Percentiles rank a stretch among this genome's conserved stretches.
Evolutionary conservation across 371 early-diverging fungal species (phyloP).

Genomic region (Mucor saturninus): DNA sequence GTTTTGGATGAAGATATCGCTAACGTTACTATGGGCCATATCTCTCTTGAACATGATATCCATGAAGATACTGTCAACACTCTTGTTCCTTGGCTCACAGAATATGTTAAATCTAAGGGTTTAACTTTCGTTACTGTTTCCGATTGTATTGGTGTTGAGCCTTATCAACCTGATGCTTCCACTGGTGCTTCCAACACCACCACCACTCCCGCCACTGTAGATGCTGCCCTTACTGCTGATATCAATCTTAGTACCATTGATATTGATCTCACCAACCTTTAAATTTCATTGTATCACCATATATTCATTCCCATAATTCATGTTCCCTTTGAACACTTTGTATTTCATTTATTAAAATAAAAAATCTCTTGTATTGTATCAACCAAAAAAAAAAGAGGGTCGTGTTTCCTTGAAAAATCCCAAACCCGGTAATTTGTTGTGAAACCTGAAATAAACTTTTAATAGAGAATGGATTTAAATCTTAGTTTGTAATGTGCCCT

Average conservation of each 20-base stretch:
- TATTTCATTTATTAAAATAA: too few species aligned
- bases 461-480: neutral
- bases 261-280: neutral
- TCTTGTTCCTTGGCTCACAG: constrained; percentile 43
- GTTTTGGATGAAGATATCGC: constrained; percentile 23
- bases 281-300: neutral
- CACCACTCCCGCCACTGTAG: neutral
- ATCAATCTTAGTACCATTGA: neutral
- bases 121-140: constrained; percentile 46
- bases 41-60: constrained; percentile 50
- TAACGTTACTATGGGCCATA: constrained; percentile 35
- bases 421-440: neutral
- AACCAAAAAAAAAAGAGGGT: too few species aligned
- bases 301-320: too few species aligned
- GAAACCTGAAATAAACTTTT: neutral
- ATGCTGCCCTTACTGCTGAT: neutral
- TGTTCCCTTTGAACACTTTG: too few species aligned
- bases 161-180: neutral
- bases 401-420: neutral
- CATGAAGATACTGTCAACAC: constrained; percentile 39
- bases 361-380: too few species aligned
- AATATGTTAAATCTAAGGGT: constrained; percentile 35
- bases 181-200: neutral
- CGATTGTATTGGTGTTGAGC: constrained; percentile 37
- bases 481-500: neutral